Evolutionary conservation across 2,329 filamentous ascomycete genomes (phyloP).

Genomic region (Talaromyces piceae): DNA sequence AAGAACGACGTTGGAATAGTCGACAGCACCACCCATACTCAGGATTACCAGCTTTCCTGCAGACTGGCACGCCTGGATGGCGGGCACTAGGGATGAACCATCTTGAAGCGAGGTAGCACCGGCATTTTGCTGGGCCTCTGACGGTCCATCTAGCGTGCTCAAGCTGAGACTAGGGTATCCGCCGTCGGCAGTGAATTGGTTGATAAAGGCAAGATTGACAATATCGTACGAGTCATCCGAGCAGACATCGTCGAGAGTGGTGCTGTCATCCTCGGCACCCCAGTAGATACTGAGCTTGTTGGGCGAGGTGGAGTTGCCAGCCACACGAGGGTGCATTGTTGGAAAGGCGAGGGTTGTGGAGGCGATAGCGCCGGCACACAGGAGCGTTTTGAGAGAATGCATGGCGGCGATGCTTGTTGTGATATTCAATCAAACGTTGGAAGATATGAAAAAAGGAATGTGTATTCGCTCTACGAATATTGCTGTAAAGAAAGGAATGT

Average conservation of each 20-base stretch:
- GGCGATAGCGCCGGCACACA: slow-evolving; percentile 1
- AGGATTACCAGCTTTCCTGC: slow-evolving; percentile 41
- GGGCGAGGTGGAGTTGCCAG: background rate
- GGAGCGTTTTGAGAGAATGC: slow-evolving; percentile 4
- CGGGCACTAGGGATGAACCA: slow-evolving; percentile 33
- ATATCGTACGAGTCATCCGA: slow-evolving; percentile 28
- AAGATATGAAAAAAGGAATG: background rate
- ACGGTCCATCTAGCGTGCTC: slow-evolving; percentile 4
- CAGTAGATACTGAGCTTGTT: slow-evolving; percentile 8
- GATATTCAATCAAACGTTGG: background rate
- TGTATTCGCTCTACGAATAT: background rate
- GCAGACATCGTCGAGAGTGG: slow-evolving; percentile 8
- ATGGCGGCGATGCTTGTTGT: background rate
- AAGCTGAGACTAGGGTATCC: slow-evolving; percentile 7
- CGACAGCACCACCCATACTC: slow-evolving; percentile 39
- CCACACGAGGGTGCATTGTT: background rate
- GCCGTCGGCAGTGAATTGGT: slow-evolving; percentile 24
- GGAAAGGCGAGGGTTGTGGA: slow-evolving; percentile 5
- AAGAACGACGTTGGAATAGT: slow-evolving; percentile 18
- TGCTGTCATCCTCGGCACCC: slow-evolving; percentile 10
- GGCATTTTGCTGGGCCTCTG: slow-evolving; percentile 7
- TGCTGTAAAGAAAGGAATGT: background rate
- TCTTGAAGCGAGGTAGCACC: slow-evolving; percentile 14
- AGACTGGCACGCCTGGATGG: slow-evolving; percentile 38
- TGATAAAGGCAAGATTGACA: slow-evolving; percentile 39